phyloP scores from a whole-genome alignment of 192 early-diverging fungal genomes.

The Linnemannia zychae region DNA sequence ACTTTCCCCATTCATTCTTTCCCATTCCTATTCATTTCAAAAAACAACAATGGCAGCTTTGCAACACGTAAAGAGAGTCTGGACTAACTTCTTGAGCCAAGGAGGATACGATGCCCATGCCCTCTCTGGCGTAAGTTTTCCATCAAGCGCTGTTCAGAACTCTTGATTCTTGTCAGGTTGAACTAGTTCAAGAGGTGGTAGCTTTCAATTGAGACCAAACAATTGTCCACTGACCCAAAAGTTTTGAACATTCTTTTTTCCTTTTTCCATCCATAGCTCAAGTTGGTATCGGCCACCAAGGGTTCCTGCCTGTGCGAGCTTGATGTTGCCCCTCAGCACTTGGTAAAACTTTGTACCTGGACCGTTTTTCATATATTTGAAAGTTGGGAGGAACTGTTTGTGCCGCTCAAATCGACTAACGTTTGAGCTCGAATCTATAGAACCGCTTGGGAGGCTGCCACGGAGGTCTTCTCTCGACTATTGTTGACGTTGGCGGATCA shows the following conservation, averaged over 20 bases:
- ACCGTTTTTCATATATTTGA: neutral
- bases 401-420: neutral
- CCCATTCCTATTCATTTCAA: neutral
- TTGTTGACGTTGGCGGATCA: slow-evolving; percentile 69
- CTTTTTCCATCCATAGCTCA: slow-evolving; percentile 33
- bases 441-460: slow-evolving; percentile 64
- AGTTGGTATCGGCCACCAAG: slow-evolving; percentile 49
- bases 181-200: neutral
- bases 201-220: neutral
- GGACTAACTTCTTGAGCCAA: slow-evolving; percentile 38
- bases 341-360: slow-evolving; percentile 53
- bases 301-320: slow-evolving; percentile 59
- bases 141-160: neutral
- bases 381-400: neutral
- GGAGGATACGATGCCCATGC: slow-evolving; percentile 50
- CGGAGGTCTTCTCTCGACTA: slow-evolving; percentile 67
- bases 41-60: slow-evolving; percentile 29
- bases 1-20: slow-evolving; percentile 1
- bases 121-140: slow-evolving; percentile 33
- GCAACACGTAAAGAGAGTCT: slow-evolving; percentile 43
- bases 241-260: neutral
- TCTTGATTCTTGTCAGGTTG: neutral
- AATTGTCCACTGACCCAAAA: neutral
- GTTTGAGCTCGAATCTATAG: slow-evolving; percentile 36
- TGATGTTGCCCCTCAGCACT: slow-evolving; percentile 59